Percentiles rank a stretch among this genome's conserved stretches.
Evolutionary conservation across 2,329 filamentous ascomycete species (phyloP).

Genomic region (Leptosphaerulina australis): DNA sequence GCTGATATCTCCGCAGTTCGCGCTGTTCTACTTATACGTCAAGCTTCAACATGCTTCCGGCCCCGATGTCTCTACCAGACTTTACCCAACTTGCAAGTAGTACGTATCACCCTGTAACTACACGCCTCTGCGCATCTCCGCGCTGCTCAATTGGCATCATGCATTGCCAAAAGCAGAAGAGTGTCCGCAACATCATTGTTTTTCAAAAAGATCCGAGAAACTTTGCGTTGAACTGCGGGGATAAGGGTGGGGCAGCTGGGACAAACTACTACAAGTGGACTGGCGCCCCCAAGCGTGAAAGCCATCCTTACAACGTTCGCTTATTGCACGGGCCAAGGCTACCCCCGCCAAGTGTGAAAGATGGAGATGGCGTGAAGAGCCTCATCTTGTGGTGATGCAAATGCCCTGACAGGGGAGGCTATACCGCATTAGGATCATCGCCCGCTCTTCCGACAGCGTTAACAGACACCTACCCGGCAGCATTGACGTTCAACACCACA

Average conservation of each 20-base stretch:
- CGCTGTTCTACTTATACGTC: conserved; percentile 6
- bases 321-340: conserved; percentile 7
- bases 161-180: conserved; percentile 8
- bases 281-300: neutral
- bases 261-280: conserved; percentile 1
- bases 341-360: neutral
- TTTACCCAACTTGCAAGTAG: neutral
- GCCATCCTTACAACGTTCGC: conserved; percentile 6
- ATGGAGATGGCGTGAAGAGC: neutral
- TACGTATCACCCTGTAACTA: neutral
- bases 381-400: neutral
- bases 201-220: conserved; percentile 9
- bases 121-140: neutral
- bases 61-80: neutral
- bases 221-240: conserved; percentile 14
- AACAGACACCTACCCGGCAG: neutral
- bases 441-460: conserved; percentile 5
- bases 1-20: conserved; percentile 1
- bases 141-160: neutral
- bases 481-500: conserved; percentile 5
- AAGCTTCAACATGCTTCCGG: neutral
- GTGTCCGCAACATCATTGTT: conserved; percentile 13
- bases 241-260: conserved; percentile 7
- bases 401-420: neutral
- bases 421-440: neutral